These are phyloP conservation scores for Xylariaceae sp. DNA, from an alignment of 2,329 filamentous ascomycete species.

Conservation along the genomic window DNA sequence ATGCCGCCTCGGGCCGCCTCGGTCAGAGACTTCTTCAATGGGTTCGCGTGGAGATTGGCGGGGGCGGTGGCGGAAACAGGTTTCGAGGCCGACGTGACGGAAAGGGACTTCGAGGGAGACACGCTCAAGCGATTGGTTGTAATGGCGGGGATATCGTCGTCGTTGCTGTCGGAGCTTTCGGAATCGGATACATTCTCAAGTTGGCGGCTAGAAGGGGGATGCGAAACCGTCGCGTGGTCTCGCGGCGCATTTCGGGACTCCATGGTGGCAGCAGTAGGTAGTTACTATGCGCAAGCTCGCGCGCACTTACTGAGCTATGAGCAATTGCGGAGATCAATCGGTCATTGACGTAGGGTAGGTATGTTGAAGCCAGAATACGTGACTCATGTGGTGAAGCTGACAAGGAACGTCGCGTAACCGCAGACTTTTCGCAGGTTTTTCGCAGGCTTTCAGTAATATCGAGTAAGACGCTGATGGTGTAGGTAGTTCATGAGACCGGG, in stretches of 20 bases:
- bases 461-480: too few relatives aligned
- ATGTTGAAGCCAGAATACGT: background rate
- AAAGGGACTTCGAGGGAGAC: conserved; percentile 17
- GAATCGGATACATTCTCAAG: background rate
- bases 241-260: conserved; percentile 14
- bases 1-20: conserved; percentile 7
- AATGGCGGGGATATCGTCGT: conserved; percentile 24
- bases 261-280: conserved; percentile 13
- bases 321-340: background rate
- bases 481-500: too few relatives aligned
- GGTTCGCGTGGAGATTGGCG: background rate
- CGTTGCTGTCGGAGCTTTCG: conserved; percentile 23
- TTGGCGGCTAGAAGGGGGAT: background rate
- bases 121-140: background rate
- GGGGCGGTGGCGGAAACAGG: background rate
- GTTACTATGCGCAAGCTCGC: background rate
- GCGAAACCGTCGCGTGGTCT: background rate
- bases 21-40: conserved; percentile 9
- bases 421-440: too few relatives aligned
- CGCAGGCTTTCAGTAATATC: too few relatives aligned
- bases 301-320: background rate
- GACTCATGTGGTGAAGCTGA: background rate
- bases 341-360: background rate
- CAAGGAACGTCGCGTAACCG: too few relatives aligned
- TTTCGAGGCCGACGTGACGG: conserved; percentile 9